Evolutionary conservation across 768 basidiomycete genomes (phyloP).

Genomic region (Hemileccinum impolitum): DNA sequence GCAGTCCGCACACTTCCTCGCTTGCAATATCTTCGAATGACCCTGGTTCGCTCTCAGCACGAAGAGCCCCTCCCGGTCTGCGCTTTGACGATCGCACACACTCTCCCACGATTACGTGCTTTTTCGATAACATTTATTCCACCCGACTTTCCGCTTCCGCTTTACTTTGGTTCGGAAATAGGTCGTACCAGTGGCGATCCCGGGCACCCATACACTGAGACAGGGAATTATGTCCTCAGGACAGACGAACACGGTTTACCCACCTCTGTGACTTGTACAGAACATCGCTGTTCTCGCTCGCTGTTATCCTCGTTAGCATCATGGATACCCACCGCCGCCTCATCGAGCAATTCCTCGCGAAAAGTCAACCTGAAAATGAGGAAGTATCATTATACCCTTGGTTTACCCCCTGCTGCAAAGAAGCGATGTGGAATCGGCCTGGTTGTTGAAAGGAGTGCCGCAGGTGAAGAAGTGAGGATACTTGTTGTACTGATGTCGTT

Average conservation of each 20-base stretch:
- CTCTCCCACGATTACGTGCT: constrained; percentile 61
- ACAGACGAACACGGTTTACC: constrained; percentile 68
- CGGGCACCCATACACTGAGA: constrained; percentile 27
- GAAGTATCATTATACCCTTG: constrained; percentile 24
- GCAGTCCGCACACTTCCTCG: constrained; percentile 58
- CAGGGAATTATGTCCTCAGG: constrained; percentile 55
- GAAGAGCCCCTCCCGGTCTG: constrained; percentile 58
- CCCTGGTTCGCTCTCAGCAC: constrained; percentile 64
- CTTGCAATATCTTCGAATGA: constrained; percentile 58
- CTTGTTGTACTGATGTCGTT: constrained; percentile 25
- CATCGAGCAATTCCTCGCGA: constrained; percentile 13
- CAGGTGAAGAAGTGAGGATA: constrained; percentile 61
- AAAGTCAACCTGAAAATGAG: constrained; percentile 30
- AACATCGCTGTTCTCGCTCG: constrained; percentile 36
- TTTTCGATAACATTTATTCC: constrained; percentile 69
- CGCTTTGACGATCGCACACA: constrained; percentile 58
- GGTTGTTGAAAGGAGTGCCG: constrained; percentile 53
- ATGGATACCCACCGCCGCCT: constrained; percentile 7
- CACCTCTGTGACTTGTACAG: constrained; percentile 46
- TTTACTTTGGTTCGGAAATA: constrained; percentile 43
- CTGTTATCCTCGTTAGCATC: constrained; percentile 29
- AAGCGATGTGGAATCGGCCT: constrained; percentile 42
- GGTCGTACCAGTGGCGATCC: constrained; percentile 32
- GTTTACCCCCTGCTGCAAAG: constrained; percentile 34
- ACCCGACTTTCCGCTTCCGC: constrained; percentile 48